These are phyloP conservation scores for Ascochyta rabiei DNA, from an alignment of 2,329 filamentous ascomycete species.

Conservation along the genomic window DNA sequence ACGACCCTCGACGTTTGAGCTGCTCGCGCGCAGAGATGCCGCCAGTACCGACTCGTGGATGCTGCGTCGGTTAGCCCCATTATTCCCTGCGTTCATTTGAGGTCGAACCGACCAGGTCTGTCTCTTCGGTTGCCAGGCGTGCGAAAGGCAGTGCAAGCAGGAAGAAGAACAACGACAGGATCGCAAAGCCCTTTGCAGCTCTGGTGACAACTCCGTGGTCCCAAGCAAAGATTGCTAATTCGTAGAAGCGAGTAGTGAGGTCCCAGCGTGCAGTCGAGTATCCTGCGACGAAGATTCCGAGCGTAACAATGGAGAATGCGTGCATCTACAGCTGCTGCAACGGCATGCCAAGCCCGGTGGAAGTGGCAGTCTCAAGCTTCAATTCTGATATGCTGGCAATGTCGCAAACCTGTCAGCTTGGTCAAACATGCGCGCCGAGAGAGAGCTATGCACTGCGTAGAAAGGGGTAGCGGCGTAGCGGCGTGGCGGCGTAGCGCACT, in stretches of 20 bases:
- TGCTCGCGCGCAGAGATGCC: slow-evolving; percentile 96
- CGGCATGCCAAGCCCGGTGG: slow-evolving; percentile 28
- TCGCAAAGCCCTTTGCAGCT: slow-evolving; percentile 81
- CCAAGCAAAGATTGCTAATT: slow-evolving; percentile 96
- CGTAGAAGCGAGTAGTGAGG: slow-evolving; percentile 94
- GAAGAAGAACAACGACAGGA: slow-evolving; percentile 84
- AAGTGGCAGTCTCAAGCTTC: not conserved
- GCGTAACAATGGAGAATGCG: slow-evolving; percentile 93
- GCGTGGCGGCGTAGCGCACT: no score
- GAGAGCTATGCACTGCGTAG: slow-evolving; percentile 2
- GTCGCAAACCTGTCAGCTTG: not conserved
- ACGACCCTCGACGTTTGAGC: slow-evolving; percentile 89
- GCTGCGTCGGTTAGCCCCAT: slow-evolving; percentile 58
- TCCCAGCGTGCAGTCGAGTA: slow-evolving; percentile 99
- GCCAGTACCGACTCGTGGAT: slow-evolving; percentile 76
- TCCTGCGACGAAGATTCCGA: slow-evolving; percentile 98
- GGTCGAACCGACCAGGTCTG: slow-evolving; percentile 69
- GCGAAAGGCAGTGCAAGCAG: slow-evolving; percentile 83
- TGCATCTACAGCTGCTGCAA: slow-evolving; percentile 92
- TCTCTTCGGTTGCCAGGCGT: slow-evolving; percentile 80
- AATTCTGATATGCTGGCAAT: not conserved
- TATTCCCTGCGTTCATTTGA: not conserved
- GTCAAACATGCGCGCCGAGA: not conserved
- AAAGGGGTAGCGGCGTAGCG: no score
- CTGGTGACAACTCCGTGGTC: slow-evolving; percentile 95